Evolutionary conservation across 208 protist genomes (phyloP).

Genomic region (Trypanosoma vivax): DNA sequence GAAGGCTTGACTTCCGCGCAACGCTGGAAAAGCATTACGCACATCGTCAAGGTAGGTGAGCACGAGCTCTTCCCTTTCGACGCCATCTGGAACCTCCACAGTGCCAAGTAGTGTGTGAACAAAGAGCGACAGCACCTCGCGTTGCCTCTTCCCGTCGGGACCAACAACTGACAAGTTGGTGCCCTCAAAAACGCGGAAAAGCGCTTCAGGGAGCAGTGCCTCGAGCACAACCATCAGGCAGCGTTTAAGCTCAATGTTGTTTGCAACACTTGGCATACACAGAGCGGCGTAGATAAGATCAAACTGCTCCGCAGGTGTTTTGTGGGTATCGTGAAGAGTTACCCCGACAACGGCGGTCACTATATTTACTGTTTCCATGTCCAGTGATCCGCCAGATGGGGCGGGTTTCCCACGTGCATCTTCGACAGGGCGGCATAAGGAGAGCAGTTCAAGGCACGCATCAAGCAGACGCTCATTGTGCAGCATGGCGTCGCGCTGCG

Average conservation of each 20-base stretch:
- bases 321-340: conserved; percentile 48
- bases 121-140: conserved; percentile 30
- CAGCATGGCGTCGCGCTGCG: conserved; percentile 31
- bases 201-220: conserved; percentile 45
- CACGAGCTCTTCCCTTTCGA: conserved; percentile 58
- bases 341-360: conserved; percentile 35
- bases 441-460: conserved; percentile 64
- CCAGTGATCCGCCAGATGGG: not conserved
- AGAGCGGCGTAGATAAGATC: conserved; percentile 72
- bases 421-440: conserved; percentile 33
- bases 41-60: conserved; percentile 70
- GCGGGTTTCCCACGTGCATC: not conserved
- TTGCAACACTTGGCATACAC: conserved; percentile 39
- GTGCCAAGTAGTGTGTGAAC: conserved; percentile 55
- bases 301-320: conserved; percentile 56
- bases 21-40: conserved; percentile 38
- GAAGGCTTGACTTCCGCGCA: conserved; percentile 38
- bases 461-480: conserved; percentile 66
- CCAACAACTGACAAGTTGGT: conserved; percentile 32
- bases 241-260: conserved; percentile 41
- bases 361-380: conserved; percentile 12
- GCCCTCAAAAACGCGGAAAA: conserved; percentile 71
- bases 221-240: conserved; percentile 60
- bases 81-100: conserved; percentile 23
- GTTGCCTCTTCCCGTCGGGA: conserved; percentile 15